Conservation (phyloP, 1,139 yeast species). For the Hyphopichia pseudoburtonii region DNA sequence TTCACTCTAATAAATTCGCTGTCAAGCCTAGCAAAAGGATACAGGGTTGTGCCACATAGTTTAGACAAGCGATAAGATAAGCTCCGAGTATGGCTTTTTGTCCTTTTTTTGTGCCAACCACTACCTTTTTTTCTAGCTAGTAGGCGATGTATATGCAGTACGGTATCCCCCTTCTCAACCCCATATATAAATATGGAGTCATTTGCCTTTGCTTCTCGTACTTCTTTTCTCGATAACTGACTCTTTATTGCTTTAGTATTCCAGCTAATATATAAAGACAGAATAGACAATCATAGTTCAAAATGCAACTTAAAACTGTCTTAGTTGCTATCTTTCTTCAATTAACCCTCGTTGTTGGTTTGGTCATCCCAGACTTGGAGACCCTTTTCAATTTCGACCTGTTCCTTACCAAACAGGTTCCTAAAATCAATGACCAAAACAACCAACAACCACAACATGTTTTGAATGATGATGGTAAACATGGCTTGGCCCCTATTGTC, state of each 20-base stretch:
- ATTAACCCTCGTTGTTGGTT: neutral
- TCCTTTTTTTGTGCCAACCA: too few relatives aligned
- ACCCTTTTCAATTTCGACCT: neutral
- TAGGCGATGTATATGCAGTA: too few relatives aligned
- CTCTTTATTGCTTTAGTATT: too few relatives aligned
- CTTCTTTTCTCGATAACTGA: neutral
- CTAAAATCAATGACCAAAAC: neutral
- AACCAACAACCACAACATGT: neutral
- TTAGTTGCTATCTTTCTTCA: constrained; percentile 1
- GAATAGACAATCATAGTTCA: neutral
- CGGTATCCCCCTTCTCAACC: too few relatives aligned
- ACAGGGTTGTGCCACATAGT: too few relatives aligned
- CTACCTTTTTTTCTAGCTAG: too few relatives aligned
- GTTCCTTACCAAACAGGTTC: neutral
- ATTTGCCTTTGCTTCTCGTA: too few relatives aligned
- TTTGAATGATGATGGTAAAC: neutral
- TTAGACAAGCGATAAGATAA: too few relatives aligned
- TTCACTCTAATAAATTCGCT: too few relatives aligned
- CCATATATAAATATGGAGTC: too few relatives aligned
- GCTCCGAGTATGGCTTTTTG: too few relatives aligned
- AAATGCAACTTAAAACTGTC: neutral
- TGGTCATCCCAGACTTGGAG: constrained; percentile 5
- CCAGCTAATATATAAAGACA: neutral
- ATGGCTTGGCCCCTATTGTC: constrained; percentile 1
- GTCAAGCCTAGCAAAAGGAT: too few relatives aligned